Evolutionary conservation across 768 basidiomycete genomes (phyloP), one percentile per base, ranked within the genome.

Genomic region (Scleroderma bovista): DNA sequence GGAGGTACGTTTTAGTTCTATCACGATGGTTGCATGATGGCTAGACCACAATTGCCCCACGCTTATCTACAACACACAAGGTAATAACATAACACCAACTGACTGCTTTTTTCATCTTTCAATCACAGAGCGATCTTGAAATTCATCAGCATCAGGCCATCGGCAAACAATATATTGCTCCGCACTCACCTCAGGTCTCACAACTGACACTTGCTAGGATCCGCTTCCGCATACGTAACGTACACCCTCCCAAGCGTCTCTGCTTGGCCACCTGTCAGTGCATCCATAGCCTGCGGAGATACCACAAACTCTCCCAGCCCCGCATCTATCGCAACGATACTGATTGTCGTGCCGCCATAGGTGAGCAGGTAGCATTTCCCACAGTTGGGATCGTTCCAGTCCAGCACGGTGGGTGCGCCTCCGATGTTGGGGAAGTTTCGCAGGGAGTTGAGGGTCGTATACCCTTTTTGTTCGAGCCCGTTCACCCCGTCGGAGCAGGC

Each of bases 211-310:
- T n/a, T n/a, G n/a, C n/a, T n/a, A n/a, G n/a, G n/a, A n/a, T n/a
- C n/a, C n/a, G n/a, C n/a, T n/a, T n/a, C n/a, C n/a, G n/a, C n/a
- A n/a, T n/a, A n/a, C n/a, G n/a, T n/a, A n/a, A n/a, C n/a, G n/a
- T n/a, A n/a, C n/a, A 84, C 69, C 22, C 75, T 65, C 9, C 83
- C 83, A 22, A 78, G 59, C 32, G 70, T 58, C 37, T 61, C 68
- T 0, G 75, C 82, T 55, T 76, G 64, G 32, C 68, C 70, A 43
- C 68, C 65, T 12, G 81, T 83, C 52, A 83, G 60, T 13, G 55
- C 57, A 52, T 83, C 74, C 79, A 83, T 77, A n/a, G 81, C 79
- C 19, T 58, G 64, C 53, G 73, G 57, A 1, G 78, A 73, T 24
- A 83, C 61, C 50, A 77, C 79, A 56, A 79, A 81, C 8, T 71